A percentile compares a stretch with the other conserved stretches of the same genome.
Evolutionary conservation across 2,329 filamentous ascomycete genomes (phyloP).

Genomic region (Cyphellophora europaea): DNA sequence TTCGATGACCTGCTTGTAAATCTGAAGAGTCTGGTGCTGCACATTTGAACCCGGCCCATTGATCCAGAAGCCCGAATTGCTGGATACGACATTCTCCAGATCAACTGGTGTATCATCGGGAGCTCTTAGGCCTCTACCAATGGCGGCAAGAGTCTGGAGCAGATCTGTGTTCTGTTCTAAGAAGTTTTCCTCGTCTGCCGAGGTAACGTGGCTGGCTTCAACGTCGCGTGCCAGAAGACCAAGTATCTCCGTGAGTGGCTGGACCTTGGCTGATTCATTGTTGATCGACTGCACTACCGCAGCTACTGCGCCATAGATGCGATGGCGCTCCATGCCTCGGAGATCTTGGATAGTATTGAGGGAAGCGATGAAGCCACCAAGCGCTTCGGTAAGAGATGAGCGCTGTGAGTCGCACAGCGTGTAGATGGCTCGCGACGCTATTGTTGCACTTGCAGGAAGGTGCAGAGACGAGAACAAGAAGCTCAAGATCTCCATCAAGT

Average conservation of each 20-base stretch:
- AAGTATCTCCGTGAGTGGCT: slow-evolving; percentile 29
- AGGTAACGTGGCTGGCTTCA: slow-evolving; percentile 24
- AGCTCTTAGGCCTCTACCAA: slow-evolving; percentile 17
- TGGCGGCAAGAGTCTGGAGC: slow-evolving; percentile 23
- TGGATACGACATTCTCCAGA: slow-evolving; percentile 6
- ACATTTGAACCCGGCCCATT: slow-evolving; percentile 9
- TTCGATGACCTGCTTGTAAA: slow-evolving; percentile 23
- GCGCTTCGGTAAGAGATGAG: slow-evolving; percentile 28
- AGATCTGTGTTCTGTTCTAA: slow-evolving; percentile 25
- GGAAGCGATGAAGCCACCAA: slow-evolving; percentile 33
- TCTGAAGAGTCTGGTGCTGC: slow-evolving; percentile 10
- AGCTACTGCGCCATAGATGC: slow-evolving; percentile 34
- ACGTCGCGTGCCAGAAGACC: slow-evolving; percentile 22
- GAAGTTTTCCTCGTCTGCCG: slow-evolving; percentile 25
- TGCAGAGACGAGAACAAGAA: slow-evolving; percentile 36
- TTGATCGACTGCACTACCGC: slow-evolving; percentile 33
- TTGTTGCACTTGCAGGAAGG: slow-evolving; percentile 29
- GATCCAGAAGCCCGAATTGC: slow-evolving; percentile 12
- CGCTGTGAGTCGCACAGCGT: slow-evolving; percentile 35
- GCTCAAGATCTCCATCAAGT: slow-evolving; percentile 31
- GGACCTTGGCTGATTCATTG: slow-evolving; percentile 29
- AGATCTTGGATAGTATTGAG: slow-evolving; percentile 20
- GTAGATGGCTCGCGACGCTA: slow-evolving; percentile 34
- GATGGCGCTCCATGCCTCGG: slow-evolving; percentile 11
- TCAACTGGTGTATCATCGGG: slow-evolving; percentile 14